Evolutionary conservation across 2,329 filamentous ascomycete genomes (phyloP).

Genomic region (Clonostachys rosea): DNA sequence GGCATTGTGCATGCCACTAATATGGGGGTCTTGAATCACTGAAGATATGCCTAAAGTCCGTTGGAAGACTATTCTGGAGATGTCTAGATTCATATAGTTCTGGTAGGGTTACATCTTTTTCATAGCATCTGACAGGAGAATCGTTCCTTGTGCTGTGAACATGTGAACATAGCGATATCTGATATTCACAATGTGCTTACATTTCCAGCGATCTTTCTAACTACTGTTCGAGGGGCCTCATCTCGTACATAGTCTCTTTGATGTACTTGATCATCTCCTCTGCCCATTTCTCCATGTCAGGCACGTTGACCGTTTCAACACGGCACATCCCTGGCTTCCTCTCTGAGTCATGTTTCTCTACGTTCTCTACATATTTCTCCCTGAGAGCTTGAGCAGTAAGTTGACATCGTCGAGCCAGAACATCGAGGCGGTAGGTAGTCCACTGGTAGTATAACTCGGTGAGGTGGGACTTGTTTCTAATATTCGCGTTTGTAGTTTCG

Average conservation of each 20-base stretch:
- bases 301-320: slow-evolving; percentile 16
- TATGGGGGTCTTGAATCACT: too few relatives aligned
- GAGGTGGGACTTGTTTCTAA: slow-evolving; percentile 14
- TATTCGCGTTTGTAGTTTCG: slow-evolving; percentile 25
- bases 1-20: too few relatives aligned
- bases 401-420: slow-evolving; percentile 10
- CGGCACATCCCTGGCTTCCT: slow-evolving; percentile 13
- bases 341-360: slow-evolving; percentile 11
- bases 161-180: too few relatives aligned
- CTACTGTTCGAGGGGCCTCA: slow-evolving; percentile 12
- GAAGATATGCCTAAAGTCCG: too few relatives aligned
- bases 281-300: slow-evolving; percentile 14
- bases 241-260: slow-evolving; percentile 18
- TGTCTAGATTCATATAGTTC: neutral
- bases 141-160: too few relatives aligned
- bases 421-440: slow-evolving; percentile 16
- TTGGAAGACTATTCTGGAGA: neutral
- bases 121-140: too few relatives aligned
- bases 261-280: slow-evolving; percentile 20
- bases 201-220: neutral
- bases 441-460: slow-evolving; percentile 20
- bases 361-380: slow-evolving; percentile 12
- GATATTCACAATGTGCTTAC: neutral
- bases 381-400: slow-evolving; percentile 10
- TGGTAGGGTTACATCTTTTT: too few relatives aligned